Evolutionary conservation across 768 basidiomycete species (phyloP).

Genomic region (Candolleomyces aberdarensis): DNA sequence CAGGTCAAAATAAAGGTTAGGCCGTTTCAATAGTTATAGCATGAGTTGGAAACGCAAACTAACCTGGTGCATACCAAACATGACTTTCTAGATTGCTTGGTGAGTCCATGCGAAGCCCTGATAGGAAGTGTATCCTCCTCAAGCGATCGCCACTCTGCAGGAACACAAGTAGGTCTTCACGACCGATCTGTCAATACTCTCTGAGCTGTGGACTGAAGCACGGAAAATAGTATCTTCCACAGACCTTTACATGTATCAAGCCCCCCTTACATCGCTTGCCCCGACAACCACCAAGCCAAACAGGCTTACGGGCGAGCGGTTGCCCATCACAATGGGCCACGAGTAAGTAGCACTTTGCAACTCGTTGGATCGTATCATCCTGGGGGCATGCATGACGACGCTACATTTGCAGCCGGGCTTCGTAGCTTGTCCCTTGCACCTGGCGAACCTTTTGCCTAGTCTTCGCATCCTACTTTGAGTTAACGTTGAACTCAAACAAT

Average conservation of each 20-base stretch:
- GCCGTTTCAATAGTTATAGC: neutral
- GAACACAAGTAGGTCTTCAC: conserved; percentile 27
- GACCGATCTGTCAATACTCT: neutral
- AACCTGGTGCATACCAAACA: neutral
- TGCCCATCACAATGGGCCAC: conserved; percentile 44
- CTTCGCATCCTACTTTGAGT: neutral
- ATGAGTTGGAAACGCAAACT: neutral
- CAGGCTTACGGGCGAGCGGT: conserved; percentile 32
- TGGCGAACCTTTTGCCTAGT: neutral
- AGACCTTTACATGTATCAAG: conserved; percentile 43
- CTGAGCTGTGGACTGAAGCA: neutral
- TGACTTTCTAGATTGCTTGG: conserved; percentile 23
- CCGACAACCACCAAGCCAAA: conserved; percentile 28
- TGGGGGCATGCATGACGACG: too few species aligned
- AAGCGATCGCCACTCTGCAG: conserved; percentile 10
- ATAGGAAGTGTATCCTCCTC: neutral
- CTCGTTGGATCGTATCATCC: neutral
- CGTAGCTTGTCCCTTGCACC: too few species aligned
- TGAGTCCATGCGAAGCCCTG: conserved; percentile 9
- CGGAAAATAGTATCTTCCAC: conserved; percentile 39
- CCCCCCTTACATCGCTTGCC: neutral
- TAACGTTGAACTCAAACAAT: neutral
- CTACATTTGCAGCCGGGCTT: too few species aligned
- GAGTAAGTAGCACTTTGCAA: conserved; percentile 26
- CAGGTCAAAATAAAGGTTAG: conserved; percentile 44